phyloP scores from a whole-genome alignment of 495 filamentous ascomycete species.

The Lophiotrema nucula region DNA sequence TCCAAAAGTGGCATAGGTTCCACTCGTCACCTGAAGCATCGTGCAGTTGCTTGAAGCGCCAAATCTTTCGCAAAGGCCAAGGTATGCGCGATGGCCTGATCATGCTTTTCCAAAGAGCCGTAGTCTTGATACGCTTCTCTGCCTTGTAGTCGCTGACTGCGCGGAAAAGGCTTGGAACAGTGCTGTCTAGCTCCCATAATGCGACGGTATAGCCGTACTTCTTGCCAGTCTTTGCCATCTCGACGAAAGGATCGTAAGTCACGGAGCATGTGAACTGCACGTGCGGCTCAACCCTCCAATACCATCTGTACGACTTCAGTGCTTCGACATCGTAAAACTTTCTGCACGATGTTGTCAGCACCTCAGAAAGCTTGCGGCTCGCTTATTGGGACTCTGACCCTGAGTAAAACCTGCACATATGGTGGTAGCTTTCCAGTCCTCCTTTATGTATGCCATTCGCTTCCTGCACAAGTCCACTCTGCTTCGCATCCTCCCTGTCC shows the following conservation, averaged over 20 bases:
- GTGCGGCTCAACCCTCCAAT: slow-evolving; percentile 1
- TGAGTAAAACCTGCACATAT: too few species aligned
- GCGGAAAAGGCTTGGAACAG: background rate
- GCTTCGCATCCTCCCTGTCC: too few species aligned
- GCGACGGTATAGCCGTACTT: background rate
- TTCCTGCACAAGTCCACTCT: too few species aligned
- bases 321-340: background rate
- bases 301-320: background rate
- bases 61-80: too few species aligned
- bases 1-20: slow-evolving; percentile 99
- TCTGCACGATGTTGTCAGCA: too few species aligned
- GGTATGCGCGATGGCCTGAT: too few species aligned
- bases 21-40: slow-evolving; percentile 88
- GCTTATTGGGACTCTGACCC: too few species aligned
- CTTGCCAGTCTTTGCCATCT: background rate
- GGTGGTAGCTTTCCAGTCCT: too few species aligned
- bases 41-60: too few species aligned
- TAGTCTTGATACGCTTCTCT: background rate
- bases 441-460: too few species aligned
- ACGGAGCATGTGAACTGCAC: background rate
- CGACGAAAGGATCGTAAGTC: background rate
- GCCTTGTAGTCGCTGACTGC: background rate
- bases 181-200: background rate
- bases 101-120: background rate
- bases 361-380: too few species aligned